Evolutionary conservation across 805 yeast species (phyloP).

Genomic region (Starmerella tilneyi): DNA sequence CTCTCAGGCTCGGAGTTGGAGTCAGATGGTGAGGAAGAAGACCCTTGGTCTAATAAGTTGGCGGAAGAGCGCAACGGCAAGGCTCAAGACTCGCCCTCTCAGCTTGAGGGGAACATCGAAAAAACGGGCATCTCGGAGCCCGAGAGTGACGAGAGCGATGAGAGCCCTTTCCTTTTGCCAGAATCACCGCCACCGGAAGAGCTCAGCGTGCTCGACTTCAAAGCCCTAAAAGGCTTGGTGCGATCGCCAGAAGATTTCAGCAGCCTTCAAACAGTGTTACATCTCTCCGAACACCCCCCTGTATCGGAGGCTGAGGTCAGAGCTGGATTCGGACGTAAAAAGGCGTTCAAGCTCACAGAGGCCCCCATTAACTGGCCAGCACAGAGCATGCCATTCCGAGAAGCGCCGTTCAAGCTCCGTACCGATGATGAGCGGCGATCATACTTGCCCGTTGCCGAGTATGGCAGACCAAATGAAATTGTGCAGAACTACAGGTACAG

Average conservation of each 20-base stretch:
- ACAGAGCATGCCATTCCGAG: conserved; percentile 6
- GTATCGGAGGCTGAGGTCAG: background rate
- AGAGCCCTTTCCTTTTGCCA: background rate
- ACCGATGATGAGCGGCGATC: conserved; percentile 11
- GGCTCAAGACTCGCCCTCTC: background rate
- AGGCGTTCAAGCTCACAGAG: background rate
- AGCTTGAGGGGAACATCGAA: background rate
- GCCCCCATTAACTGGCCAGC: conserved; percentile 8
- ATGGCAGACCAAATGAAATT: conserved; percentile 13
- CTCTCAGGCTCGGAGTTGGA: background rate
- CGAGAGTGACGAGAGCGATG: background rate
- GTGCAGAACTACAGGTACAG: conserved; percentile 14
- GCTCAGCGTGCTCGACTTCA: background rate
- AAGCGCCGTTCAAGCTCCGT: conserved; percentile 5
- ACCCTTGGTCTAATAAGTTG: too few species aligned
- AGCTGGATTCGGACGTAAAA: background rate
- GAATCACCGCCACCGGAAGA: conserved; percentile 1
- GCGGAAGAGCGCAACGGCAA: background rate
- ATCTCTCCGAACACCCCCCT: background rate
- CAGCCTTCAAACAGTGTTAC: background rate
- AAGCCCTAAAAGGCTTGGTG: background rate
- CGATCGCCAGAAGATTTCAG: conserved; percentile 4
- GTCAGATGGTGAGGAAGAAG: background rate
- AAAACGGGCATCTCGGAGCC: background rate
- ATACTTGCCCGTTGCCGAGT: conserved; percentile 7